These are phyloP conservation scores for Cladosporium phlei DNA, from an alignment of 2,329 filamentous ascomycete genomes.

Conservation along the genomic window DNA sequence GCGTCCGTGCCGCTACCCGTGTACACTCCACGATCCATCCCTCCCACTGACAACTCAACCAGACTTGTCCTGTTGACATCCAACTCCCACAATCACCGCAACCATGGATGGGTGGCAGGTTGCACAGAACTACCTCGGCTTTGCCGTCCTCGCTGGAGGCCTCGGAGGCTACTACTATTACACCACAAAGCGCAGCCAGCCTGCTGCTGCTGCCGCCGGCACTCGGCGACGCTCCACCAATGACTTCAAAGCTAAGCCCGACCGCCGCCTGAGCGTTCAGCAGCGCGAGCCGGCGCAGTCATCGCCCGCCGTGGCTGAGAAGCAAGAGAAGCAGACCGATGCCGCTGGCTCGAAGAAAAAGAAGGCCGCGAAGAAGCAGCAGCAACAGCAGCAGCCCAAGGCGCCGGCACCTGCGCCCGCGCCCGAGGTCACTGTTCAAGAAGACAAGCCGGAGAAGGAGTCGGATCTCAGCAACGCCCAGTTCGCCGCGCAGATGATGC, in stretches of 20 bases:
- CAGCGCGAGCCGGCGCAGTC: conserved; percentile 1
- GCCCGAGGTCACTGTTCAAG: conserved; percentile 23
- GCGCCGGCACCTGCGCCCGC: conserved; percentile 17
- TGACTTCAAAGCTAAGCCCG: conserved; percentile 11
- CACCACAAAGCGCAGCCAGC: conserved; percentile 13
- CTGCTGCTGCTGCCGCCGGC: neutral
- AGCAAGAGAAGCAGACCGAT: conserved; percentile 17
- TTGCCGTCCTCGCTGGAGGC: conserved; percentile 14
- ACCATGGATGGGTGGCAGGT: conserved; percentile 21
- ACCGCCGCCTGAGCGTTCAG: conserved; percentile 9
- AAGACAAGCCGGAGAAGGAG: conserved; percentile 44
- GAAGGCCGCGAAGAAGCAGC: conserved; percentile 28
- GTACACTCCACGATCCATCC: neutral
- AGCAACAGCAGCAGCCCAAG: conserved; percentile 15
- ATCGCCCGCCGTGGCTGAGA: conserved; percentile 6
- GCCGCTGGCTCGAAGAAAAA: conserved; percentile 29
- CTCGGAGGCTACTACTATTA: conserved; percentile 16
- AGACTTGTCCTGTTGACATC: too few relatives aligned
- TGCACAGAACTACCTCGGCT: conserved; percentile 18
- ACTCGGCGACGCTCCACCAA: conserved; percentile 3
- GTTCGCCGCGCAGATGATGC: conserved; percentile 69
- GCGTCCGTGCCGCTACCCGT: conserved; percentile 10
- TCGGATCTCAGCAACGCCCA: conserved; percentile 66
- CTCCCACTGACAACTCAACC: conserved; percentile 2
- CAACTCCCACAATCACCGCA: neutral